These are phyloP conservation scores for Pythium sp. DNA, from an alignment of 352 stramenopile species.

Conservation along the genomic window DNA sequence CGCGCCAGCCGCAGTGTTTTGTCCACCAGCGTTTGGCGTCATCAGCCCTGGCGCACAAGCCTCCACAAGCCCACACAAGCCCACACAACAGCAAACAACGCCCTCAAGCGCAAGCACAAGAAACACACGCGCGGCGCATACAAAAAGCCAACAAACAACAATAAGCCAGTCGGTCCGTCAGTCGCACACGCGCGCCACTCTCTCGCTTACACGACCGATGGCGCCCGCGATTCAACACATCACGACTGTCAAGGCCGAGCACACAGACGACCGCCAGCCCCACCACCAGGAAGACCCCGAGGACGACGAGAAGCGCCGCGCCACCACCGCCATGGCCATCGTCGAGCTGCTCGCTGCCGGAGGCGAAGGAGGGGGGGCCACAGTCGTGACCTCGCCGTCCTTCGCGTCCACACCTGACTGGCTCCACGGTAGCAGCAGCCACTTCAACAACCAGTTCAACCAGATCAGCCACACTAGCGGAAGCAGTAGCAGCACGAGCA, in stretches of 20 bases:
- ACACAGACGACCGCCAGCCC: background rate
- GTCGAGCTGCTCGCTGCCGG: constrained; percentile 15
- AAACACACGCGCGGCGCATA: background rate
- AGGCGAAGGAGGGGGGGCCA: background rate
- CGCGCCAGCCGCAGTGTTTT: constrained; percentile 4
- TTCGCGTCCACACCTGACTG: background rate
- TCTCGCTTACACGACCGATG: background rate
- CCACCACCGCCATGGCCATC: constrained; percentile 17
- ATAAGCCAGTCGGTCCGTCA: background rate
- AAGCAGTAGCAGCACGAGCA: background rate
- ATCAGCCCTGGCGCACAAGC: background rate
- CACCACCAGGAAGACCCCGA: background rate
- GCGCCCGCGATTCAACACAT: background rate
- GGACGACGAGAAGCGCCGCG: constrained; percentile 14
- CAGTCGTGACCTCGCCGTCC: background rate
- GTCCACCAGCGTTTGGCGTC: constrained; percentile 9
- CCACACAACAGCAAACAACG: background rate
- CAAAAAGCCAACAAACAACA: background rate
- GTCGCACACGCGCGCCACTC: background rate
- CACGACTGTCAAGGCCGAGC: constrained; percentile 5
- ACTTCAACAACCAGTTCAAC: background rate
- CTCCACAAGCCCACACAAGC: background rate
- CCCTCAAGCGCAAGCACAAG: background rate
- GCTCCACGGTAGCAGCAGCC: constrained; percentile 1
- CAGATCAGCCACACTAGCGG: background rate